These are phyloP conservation scores for Yamadazyma insecticola DNA, from an alignment of 805 yeast genomes.

Conservation along the genomic window DNA sequence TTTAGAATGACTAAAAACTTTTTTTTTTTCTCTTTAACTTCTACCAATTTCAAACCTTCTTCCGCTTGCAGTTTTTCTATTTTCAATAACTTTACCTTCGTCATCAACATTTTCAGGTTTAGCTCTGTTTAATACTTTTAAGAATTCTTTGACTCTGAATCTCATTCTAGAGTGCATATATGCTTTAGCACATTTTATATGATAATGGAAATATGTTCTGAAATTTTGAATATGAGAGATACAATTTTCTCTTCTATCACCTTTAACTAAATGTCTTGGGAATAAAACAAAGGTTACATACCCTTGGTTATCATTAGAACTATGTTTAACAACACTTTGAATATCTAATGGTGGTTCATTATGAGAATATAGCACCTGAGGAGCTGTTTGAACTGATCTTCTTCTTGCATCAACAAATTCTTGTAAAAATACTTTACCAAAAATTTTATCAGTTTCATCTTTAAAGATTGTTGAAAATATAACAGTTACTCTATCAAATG, in stretches of 20 bases:
- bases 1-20: too few relatives aligned
- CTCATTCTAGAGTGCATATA: constrained; percentile 99
- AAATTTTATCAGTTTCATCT: constrained; percentile 93
- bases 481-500: constrained; percentile 94
- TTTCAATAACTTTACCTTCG: constrained; percentile 44
- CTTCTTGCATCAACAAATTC: constrained; percentile 96
- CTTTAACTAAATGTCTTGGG: constrained; percentile 67
- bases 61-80: constrained; percentile 69
- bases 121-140: constrained; percentile 94
- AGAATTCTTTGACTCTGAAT: constrained; percentile 86
- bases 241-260: constrained; percentile 74
- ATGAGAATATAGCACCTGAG: constrained; percentile 91
- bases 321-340: constrained; percentile 24
- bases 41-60: constrained; percentile 49
- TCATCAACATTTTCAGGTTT: constrained; percentile 86
- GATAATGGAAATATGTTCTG: constrained; percentile 97
- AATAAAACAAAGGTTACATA: constrained; percentile 69
- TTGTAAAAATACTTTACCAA: constrained; percentile 84
- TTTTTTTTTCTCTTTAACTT: too few relatives aligned
- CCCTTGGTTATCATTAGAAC: constrained; percentile 41
- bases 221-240: constrained; percentile 88
- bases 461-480: constrained; percentile 91
- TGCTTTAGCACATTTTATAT: constrained; percentile 97
- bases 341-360: constrained; percentile 89
- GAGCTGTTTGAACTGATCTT: constrained; percentile 94